Evolutionary conservation across 2,329 filamentous ascomycete genomes (phyloP).

Genomic region (Botrytis paeoniae): DNA sequence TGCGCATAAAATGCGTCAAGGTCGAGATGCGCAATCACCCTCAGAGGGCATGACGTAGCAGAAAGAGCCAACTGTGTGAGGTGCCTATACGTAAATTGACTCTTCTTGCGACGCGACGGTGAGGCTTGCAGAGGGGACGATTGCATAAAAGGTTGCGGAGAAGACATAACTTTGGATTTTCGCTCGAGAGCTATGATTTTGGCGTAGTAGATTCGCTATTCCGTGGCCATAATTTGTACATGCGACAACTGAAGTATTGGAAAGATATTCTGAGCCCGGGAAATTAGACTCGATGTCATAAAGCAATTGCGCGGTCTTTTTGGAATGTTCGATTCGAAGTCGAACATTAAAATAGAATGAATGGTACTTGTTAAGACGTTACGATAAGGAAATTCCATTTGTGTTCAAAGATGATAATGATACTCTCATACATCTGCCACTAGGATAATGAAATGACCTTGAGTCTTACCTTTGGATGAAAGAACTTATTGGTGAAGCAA

Average conservation of each 20-base stretch:
- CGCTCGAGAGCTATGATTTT: not conserved
- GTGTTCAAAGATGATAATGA: not conserved
- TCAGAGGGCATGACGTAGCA: slow-evolving; percentile 70
- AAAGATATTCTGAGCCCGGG: not conserved
- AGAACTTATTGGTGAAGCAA: not conserved
- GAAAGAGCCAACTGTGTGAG: slow-evolving; percentile 72
- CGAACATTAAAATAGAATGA: not conserved
- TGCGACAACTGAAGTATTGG: not conserved
- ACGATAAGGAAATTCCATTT: not conserved
- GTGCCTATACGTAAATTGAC: slow-evolving; percentile 81
- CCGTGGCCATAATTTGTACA: not conserved
- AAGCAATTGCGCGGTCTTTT: not conserved
- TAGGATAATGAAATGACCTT: not conserved
- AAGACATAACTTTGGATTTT: slow-evolving; percentile 41
- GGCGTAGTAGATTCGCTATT: not conserved
- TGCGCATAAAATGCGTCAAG: slow-evolving; percentile 98
- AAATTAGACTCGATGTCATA: not conserved
- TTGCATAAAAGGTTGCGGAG: slow-evolving; percentile 45
- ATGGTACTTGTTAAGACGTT: not conserved
- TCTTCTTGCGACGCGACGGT: slow-evolving; percentile 43
- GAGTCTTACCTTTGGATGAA: not conserved
- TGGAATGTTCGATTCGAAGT: not conserved
- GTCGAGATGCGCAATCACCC: slow-evolving; percentile 88
- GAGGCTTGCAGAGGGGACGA: slow-evolving; percentile 43
- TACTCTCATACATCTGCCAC: too few species aligned